Evolutionary conservation across 306 rosid species (phyloP).

Genomic region (Inga oerstediana): DNA sequence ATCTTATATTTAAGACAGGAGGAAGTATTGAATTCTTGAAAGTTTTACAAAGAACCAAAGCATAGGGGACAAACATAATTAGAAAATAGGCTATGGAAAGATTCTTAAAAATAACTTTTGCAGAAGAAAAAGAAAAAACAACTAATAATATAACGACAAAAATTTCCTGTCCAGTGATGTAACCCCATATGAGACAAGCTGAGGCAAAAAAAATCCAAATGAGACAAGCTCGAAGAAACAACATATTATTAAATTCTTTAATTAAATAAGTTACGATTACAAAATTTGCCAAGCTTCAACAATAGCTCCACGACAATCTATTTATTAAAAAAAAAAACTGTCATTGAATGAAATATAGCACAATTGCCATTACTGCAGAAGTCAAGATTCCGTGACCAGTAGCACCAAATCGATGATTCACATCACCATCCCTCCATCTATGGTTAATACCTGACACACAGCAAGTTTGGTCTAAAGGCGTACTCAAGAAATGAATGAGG

Average conservation of each 20-base stretch:
- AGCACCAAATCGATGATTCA: slow-evolving; percentile 26
- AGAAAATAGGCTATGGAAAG: no score
- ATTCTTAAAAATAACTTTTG: no score
- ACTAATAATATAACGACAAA: no score
- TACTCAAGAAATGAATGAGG: not conserved
- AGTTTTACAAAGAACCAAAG: no score
- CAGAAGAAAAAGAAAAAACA: no score
- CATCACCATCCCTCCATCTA: slow-evolving; percentile 90
- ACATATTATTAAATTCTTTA: not conserved
- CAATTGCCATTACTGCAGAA: slow-evolving; percentile 1
- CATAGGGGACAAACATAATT: no score
- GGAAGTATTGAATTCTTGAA: no score
- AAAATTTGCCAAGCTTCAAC: not conserved
- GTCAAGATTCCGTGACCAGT: slow-evolving; percentile 26
- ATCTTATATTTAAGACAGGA: no score
- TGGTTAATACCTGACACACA: slow-evolving; percentile 64
- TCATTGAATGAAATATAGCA: slow-evolving; percentile 22
- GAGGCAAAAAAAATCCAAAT: no score
- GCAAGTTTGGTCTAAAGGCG: slow-evolving; percentile 19
- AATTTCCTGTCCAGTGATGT: no score
- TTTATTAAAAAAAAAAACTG: not conserved
- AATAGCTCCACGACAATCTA: not conserved
- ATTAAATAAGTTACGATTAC: not conserved
- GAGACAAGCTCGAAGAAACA: no score
- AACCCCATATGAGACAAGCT: no score